Percentiles rank a stretch among this genome's conserved stretches.
These are phyloP conservation scores for Coemansia sp. DNA, from an alignment of 192 early-diverging fungal species.

Conservation along the genomic window DNA sequence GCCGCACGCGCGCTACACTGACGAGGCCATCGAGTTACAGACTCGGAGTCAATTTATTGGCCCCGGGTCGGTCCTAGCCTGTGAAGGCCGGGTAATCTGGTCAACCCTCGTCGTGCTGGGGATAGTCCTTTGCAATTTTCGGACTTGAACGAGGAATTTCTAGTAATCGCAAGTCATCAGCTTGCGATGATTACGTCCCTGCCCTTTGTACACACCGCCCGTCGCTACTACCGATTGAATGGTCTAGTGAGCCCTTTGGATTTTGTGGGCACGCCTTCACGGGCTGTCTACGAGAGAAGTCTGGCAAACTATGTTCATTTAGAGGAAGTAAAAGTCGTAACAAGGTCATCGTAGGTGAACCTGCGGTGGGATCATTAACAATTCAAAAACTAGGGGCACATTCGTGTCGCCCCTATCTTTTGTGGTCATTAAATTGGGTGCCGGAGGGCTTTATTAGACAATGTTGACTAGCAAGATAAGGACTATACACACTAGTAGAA, in stretches of 20 bases:
- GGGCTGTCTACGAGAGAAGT: conserved; percentile 56
- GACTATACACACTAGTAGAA: too few species aligned
- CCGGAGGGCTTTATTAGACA: too few species aligned
- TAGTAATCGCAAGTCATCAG: conserved; percentile 81
- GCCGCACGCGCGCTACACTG: conserved; percentile 83
- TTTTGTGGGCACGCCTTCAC: conserved; percentile 46
- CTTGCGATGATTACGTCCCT: conserved; percentile 80
- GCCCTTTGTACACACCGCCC: conserved; percentile 78
- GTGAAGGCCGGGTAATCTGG: conserved; percentile 66
- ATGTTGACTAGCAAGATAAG: too few species aligned
- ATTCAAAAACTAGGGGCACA: too few species aligned
- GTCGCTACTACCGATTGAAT: conserved; percentile 83
- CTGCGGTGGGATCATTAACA: conserved; percentile 67
- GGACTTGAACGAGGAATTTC: conserved; percentile 79
- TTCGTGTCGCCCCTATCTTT: too few species aligned
- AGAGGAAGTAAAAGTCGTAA: conserved; percentile 89
- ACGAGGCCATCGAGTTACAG: conserved; percentile 68
- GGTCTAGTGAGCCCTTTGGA: conserved; percentile 79
- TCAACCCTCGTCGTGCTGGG: conserved; percentile 75
- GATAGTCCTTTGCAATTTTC: conserved; percentile 79
- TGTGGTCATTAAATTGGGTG: too few species aligned
- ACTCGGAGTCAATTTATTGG: conserved; percentile 46
- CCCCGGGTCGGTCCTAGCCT: conserved; percentile 42
- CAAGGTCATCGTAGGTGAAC: conserved; percentile 80
- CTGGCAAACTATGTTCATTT: conserved; percentile 80